phyloP scores from a whole-genome alignment of 176 grass and related monocot genomes.

The Aegilops speltoides region DNA sequence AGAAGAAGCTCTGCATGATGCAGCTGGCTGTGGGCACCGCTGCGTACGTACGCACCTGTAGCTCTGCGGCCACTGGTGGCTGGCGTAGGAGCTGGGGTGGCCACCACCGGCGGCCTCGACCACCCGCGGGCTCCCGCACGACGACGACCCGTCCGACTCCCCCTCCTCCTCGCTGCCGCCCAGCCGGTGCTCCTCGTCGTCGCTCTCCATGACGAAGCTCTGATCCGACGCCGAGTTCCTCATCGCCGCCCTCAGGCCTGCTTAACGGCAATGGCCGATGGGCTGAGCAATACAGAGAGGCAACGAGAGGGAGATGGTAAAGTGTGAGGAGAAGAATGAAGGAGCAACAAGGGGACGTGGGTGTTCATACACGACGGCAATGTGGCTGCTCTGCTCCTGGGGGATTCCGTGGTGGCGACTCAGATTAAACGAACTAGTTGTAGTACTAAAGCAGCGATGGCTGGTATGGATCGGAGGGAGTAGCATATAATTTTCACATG shows the following conservation, averaged over 20 bases:
- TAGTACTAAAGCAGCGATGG: too few species aligned
- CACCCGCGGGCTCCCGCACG: constrained; percentile 35
- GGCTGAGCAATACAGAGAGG: not conserved
- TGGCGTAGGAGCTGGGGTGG: constrained; percentile 62
- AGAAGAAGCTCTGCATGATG: not conserved
- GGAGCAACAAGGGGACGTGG: not conserved
- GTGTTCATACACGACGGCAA: constrained; percentile 21
- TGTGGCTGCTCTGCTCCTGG: not conserved
- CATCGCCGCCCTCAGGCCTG: constrained; percentile 15
- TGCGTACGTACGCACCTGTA: constrained; percentile 68
- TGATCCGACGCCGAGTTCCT: constrained; percentile 63
- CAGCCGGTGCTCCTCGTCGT: constrained; percentile 41
- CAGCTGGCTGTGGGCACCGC: not conserved
- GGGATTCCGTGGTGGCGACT: too few species aligned
- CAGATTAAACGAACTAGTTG: too few species aligned
- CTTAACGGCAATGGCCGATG: too few species aligned
- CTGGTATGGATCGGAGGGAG: too few species aligned
- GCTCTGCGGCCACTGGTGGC: constrained; percentile 79
- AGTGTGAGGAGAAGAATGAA: not conserved
- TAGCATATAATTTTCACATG: too few species aligned
- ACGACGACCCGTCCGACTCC: constrained; percentile 41
- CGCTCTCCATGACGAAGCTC: constrained; percentile 73
- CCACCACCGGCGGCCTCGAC: not conserved
- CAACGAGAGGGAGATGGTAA: not conserved
- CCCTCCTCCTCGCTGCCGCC: not conserved